These are phyloP conservation scores for Aspergillus pseudoterreus DNA, from an alignment of 2,329 filamentous ascomycete genomes.

Conservation along the genomic window DNA sequence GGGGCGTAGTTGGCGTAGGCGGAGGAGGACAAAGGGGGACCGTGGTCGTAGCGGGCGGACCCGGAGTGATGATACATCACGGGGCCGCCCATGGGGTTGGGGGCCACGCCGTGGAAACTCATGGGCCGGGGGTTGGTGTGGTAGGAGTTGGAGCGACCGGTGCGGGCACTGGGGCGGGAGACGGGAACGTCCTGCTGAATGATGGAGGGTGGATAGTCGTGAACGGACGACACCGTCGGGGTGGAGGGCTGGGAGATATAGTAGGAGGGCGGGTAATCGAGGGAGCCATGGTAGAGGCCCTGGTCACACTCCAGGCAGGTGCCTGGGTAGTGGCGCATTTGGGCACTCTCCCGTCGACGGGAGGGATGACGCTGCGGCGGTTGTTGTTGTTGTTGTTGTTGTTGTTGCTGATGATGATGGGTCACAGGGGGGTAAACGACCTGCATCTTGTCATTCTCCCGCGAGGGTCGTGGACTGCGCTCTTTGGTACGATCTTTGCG, in stretches of 20 bases:
- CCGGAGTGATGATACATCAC: conserved; percentile 26
- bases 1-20: conserved; percentile 34
- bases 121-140: conserved; percentile 34
- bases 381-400: conserved; percentile 23
- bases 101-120: conserved; percentile 36
- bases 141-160: conserved; percentile 33
- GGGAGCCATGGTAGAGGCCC: conserved; percentile 31
- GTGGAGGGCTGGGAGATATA: conserved; percentile 24
- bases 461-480: conserved; percentile 22
- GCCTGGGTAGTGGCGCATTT: conserved; percentile 28
- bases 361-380: conserved; percentile 32
- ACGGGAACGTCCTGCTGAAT: conserved; percentile 33
- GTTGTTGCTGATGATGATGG: conserved; percentile 14
- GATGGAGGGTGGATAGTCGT: conserved; percentile 31
- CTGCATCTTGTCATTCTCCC: conserved; percentile 32
- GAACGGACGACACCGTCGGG: conserved; percentile 12
- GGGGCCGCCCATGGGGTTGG: conserved; percentile 23
- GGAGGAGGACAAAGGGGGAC: conserved; percentile 35
- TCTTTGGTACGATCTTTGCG: conserved; percentile 33
- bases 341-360: conserved; percentile 29
- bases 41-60: conserved; percentile 29
- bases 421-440: conserved; percentile 29
- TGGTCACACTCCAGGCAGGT: conserved; percentile 35
- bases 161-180: conserved; percentile 25
- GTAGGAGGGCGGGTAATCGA: conserved; percentile 26